Evolutionary conservation across 192 early-diverging fungal genomes (phyloP), one percentile per base, ranked within the genome.

Genomic region (Gamsiella multidivaricata): DNA sequence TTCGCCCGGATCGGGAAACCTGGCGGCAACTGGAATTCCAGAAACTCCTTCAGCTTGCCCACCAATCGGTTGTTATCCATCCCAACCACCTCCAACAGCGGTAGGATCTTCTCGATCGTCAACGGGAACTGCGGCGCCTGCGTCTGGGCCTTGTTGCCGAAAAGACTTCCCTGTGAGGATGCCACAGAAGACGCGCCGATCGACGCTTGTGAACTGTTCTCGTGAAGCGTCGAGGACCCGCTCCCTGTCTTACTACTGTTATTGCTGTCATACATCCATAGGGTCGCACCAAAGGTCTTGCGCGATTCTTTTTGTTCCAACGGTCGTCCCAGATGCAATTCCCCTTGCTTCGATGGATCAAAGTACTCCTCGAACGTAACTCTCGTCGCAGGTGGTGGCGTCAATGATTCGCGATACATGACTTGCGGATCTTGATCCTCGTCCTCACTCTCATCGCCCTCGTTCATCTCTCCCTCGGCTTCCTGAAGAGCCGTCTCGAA

Each of bases 11-110:
- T 69, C 0, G 74, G 74, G 61, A 78, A 78, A 1, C 74, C 74
- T 22, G 74, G 74, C 0, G 74, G 74, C 31, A 78, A 28, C 26
- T 78, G 61, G 54, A 64, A 78, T 61, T 78, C 65, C 23, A 78
- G 54, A 52, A 78, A 78, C 54, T 78, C 74, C 25, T 53, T 68
- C 37, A 78, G 47, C 23, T 78, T 78, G 43, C 74, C 65, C 26
- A 78, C 74, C 31, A 78, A 36, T n/a, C 74, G 74, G 37, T 78
- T 78, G 49, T 78, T 78, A 32, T 78, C 74, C 74, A 78, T 78
- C 28, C 74, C 74, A 51, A 78, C 45, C 37, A 78, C 74, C 47
- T 68, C 74, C 28, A 78, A 46, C 37, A 78, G 41, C 17, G 74
- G 74, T n/a, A 78, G 23, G 7, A 78, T 68, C 61, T 64, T 78